Percentiles rank a stretch among this genome's conserved stretches.
These are phyloP conservation scores for Solanum paucissectum DNA, from an alignment of 257 asterid genomes.

Conservation along the genomic window DNA sequence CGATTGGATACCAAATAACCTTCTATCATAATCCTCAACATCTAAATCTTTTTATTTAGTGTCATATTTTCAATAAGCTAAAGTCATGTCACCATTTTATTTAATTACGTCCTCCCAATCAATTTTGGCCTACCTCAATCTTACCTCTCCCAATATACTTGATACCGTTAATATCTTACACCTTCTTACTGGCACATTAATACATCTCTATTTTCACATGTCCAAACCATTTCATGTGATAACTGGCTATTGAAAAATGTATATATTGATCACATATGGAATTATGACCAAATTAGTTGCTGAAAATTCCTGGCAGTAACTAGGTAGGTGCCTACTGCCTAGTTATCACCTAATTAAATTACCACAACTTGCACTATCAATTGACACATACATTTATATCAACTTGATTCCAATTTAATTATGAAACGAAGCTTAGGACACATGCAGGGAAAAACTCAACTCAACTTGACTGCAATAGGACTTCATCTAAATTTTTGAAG, in stretches of 20 bases:
- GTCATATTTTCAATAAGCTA: fast-evolving
- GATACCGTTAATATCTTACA: not conserved
- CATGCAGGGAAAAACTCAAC: not conserved
- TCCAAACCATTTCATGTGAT: not conserved
- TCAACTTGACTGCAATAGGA: not conserved
- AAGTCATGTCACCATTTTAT: not conserved
- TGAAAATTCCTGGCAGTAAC: not conserved
- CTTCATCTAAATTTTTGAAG: not conserved
- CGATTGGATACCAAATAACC: not conserved
- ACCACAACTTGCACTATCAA: not conserved
- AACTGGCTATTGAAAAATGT: not conserved
- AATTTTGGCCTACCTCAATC: not conserved
- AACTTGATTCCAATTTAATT: not conserved
- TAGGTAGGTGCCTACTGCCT: not conserved
- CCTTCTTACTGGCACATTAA: fast-evolving
- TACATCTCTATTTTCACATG: fast-evolving
- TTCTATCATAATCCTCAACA: fast-evolving
- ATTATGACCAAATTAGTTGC: not conserved
- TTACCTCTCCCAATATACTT: not conserved
- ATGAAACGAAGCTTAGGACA: not conserved
- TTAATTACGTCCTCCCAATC: not conserved
- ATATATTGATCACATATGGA: not conserved
- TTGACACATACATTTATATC: not conserved
- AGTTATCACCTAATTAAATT: not conserved
- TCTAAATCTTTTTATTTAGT: not conserved